A percentile compares a stretch with the other conserved stretches of the same genome.
Evolutionary conservation across 1,284 basidiomycete genomes (phyloP).

Genomic region (Amylostereum chailletii): DNA sequence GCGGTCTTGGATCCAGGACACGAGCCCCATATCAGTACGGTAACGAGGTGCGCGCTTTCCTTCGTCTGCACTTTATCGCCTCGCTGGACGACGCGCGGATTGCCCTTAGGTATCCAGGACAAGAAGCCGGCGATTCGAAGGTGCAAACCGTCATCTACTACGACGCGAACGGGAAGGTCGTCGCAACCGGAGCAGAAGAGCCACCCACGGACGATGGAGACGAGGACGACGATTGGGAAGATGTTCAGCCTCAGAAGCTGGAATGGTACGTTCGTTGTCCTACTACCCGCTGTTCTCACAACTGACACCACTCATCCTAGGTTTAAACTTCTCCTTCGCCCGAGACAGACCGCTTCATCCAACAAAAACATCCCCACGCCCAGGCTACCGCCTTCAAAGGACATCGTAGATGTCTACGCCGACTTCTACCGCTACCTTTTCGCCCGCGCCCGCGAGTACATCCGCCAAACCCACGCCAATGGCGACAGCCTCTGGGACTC

Average conservation of each 20-base stretch:
- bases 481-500: slow-evolving; percentile 5
- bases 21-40: slow-evolving; percentile 11
- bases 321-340: slow-evolving; percentile 52
- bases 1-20: slow-evolving; percentile 14
- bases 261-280: slow-evolving; percentile 33
- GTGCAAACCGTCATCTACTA: slow-evolving; percentile 28
- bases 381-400: slow-evolving; percentile 35
- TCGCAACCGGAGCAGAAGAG: slow-evolving; percentile 44
- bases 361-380: slow-evolving; percentile 16
- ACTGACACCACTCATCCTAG: slow-evolving; percentile 18
- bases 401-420: slow-evolving; percentile 35
- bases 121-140: slow-evolving; percentile 21
- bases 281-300: not conserved
- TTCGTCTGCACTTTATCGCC: not conserved
- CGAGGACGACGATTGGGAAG: slow-evolving; percentile 24
- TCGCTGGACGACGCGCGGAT: no score
- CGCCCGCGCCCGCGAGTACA: slow-evolving; percentile 23
- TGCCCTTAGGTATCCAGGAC: slow-evolving; percentile 5
- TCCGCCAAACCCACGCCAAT: slow-evolving; percentile 4
- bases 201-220: slow-evolving; percentile 28
- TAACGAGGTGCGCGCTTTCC: slow-evolving; percentile 7
- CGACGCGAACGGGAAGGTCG: slow-evolving; percentile 23
- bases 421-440: slow-evolving; percentile 47
- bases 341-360: slow-evolving; percentile 21
- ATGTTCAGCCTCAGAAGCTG: slow-evolving; percentile 25